A percentile compares a stretch with the other conserved stretches of the same genome.
These are phyloP conservation scores for Trichoderma arundinaceum DNA, from an alignment of 2,329 filamentous ascomycete genomes.

Conservation along the genomic window DNA sequence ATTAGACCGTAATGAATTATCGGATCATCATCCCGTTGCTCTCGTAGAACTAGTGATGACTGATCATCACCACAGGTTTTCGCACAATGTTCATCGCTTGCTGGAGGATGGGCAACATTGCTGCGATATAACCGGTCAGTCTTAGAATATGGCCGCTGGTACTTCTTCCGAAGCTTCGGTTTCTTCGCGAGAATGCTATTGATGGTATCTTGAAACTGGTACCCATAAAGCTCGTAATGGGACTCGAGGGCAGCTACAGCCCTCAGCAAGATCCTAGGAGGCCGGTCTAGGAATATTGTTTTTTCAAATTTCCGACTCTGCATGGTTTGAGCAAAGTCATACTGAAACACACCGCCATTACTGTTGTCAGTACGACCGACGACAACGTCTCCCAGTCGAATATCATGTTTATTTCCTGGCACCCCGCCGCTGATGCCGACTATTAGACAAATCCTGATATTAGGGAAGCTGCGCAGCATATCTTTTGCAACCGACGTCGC, in stretches of 20 bases:
- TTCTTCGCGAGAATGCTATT: background rate
- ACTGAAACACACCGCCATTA: no score
- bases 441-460: no score
- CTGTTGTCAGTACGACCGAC: no score
- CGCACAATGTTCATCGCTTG: background rate
- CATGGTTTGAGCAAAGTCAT: no score
- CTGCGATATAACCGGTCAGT: slow-evolving; percentile 30
- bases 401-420: no score
- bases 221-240: slow-evolving; percentile 22
- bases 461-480: no score
- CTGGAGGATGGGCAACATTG: slow-evolving; percentile 2
- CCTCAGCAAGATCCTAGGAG: background rate
- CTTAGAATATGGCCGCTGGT: slow-evolving; percentile 12
- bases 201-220: slow-evolving; percentile 30
- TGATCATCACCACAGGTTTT: background rate
- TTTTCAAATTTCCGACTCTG: no score
- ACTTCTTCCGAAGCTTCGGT: slow-evolving; percentile 27
- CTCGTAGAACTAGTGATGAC: slow-evolving; percentile 3
- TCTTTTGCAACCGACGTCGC: no score
- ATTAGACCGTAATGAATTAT: slow-evolving; percentile 35
- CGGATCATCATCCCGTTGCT: slow-evolving; percentile 25
- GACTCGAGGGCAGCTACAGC: slow-evolving; percentile 26
- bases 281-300: no score
- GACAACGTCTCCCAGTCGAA: no score
- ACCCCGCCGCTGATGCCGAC: no score